Percentiles rank a stretch among this genome's conserved stretches.
These are phyloP conservation scores for Jatropha curcas DNA, from an alignment of 345 rosid genomes.

Conservation along the genomic window DNA sequence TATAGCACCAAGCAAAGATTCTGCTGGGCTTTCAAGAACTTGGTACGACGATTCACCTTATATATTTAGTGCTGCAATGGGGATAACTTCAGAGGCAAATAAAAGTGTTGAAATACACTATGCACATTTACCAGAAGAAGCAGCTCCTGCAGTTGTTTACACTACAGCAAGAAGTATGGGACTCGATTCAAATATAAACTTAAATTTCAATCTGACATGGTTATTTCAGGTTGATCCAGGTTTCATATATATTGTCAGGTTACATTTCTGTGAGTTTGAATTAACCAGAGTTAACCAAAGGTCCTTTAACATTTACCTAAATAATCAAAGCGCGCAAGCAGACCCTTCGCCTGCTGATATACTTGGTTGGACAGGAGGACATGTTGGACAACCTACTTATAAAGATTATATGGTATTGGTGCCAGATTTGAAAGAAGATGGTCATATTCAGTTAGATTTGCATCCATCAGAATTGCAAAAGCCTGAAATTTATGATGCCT, in stretches of 20 bases:
- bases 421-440: constrained; percentile 43
- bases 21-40: constrained; percentile 53
- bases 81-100: constrained; percentile 32
- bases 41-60: constrained; percentile 79
- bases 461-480: constrained; percentile 43
- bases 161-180: constrained; percentile 66
- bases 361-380: constrained; percentile 52
- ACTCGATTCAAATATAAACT: constrained; percentile 28
- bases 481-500: constrained; percentile 49
- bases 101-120: constrained; percentile 36
- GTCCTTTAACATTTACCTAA: constrained; percentile 64
- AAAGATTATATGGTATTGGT: constrained; percentile 60
- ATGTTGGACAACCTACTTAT: constrained; percentile 44
- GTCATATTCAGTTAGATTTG: constrained; percentile 45
- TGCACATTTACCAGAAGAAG: constrained; percentile 34
- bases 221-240: constrained; percentile 62
- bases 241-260: constrained; percentile 64
- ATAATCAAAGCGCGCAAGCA: constrained; percentile 54
- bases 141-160: constrained; percentile 65
- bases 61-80: constrained; percentile 48
- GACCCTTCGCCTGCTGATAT: constrained; percentile 50
- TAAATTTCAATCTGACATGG: constrained; percentile 71
- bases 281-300: constrained; percentile 51
- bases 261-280: constrained; percentile 74
- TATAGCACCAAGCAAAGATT: constrained; percentile 56